Evolutionary conservation across 768 basidiomycete genomes (phyloP), one percentile per base, ranked within the genome.

Genomic region (Pisolithus orientalis): DNA sequence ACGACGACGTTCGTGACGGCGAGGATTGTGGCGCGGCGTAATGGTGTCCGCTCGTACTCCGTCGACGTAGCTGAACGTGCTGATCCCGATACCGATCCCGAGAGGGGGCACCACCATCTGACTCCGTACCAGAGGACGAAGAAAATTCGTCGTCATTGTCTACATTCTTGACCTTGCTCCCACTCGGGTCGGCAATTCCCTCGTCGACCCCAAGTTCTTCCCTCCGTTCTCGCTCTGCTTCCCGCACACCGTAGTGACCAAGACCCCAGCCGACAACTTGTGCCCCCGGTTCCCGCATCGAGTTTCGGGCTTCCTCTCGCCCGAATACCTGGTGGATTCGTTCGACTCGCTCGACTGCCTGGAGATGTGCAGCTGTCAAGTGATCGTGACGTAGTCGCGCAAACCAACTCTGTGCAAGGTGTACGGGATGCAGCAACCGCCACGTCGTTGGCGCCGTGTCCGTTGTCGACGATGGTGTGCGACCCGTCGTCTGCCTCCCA

Each of bases 361-460:
- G 87, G 40, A 75, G 71, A n/a, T 81, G 78, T 4, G 84, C 83
- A 0, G 91, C 89, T 1, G 75, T 72, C 31, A 82, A 70, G 64
- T 92, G 88, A 24, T 80, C 89, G n/a, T 77, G 79, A 2, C 86
- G 79, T 13, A 92, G 66, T 1, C 75, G 75, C 4, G 75, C 72
- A 59, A 78, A 87, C 75, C 82, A 83, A 14, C 70, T 72, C 54
- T 76, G 77, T 9, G 83, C 51, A 32, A 77, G 60, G 3, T 59
- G 61, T 1, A 57, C n/a, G 9, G 64, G 62, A 0, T 51, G 56
- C 47, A 48, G 39, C 40, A 25, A 37, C 29, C 17, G 16, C 6
- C 44, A 31, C 2, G n/a, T n/a, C 4, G 38, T 48, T 4, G 31
- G 1, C 4, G 38, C 47, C 4, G 31, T 1, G 0, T 50, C 29